Evolutionary conservation across 768 basidiomycete species (phyloP), one percentile per base, ranked within the genome.

Genomic region (Mycena metata): DNA sequence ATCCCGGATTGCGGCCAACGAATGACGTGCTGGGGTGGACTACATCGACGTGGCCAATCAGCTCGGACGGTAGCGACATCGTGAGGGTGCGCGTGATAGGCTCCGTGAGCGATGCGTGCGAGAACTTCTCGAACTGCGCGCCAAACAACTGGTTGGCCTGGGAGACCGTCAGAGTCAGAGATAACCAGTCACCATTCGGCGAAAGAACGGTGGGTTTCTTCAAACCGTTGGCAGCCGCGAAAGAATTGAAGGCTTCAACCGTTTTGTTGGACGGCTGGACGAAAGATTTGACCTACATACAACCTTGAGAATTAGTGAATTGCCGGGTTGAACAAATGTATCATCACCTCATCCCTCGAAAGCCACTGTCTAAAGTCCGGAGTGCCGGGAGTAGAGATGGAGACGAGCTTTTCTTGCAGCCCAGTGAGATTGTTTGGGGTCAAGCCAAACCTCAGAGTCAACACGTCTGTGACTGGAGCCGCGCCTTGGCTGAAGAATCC

Each of bases 121-220:
- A 43, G 30, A 52, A 66, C 21, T 60, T 65, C 21, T 57, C 55
- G 56, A 57, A 65, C 55, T 65, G 33, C 23, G 54, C 63, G 45
- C 63, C 63, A 51, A 66, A 66, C 43, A 58, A 49, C 35, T 54
- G 43, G 57, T 66, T 66, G 56, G 65, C 65, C 49, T 60, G 43
- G 47, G 65, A 66, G 47, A 66, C 58, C 19, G 50, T 47, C 35
- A 66, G 56, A 45, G 65, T 23, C 39, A 66, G n/a, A 36, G 65
- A 59, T 15, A 52, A 13, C 57, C 57, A 60, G 26, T 66, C 60
- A 24, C 60, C 60, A 35, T 61, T 47, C 21, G 60, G 66, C 19
- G 66, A 67, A 42, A 61, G 56, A 21, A 55, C 52, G 10, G 66
- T 55, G 35, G 66, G 35, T 30, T 30, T 30, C 43, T 52, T 41